Evolutionary conservation across 2,329 filamentous ascomycete genomes (phyloP).

Genomic region (Apiospora hydei): DNA sequence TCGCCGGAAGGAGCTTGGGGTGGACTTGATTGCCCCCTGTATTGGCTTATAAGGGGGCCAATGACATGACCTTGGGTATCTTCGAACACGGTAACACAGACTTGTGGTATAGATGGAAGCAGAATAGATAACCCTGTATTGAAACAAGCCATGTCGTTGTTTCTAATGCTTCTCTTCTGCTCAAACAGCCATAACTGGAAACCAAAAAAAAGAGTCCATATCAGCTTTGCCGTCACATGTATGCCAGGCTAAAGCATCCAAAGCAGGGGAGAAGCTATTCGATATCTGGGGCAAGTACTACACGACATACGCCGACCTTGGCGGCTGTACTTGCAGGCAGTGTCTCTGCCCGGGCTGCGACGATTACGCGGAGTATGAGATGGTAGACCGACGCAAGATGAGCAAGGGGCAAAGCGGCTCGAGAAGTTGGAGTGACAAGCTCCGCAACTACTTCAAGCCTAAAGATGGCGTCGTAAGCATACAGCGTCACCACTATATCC

Average conservation of each 20-base stretch:
- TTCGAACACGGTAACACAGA: neutral
- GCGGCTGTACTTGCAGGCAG: neutral
- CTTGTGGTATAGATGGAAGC: neutral
- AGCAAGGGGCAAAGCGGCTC: neutral
- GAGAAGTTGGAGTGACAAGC: constrained; percentile 5
- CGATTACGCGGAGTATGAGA: neutral
- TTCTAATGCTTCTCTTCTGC: neutral
- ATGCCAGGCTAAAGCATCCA: neutral
- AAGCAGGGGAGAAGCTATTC: constrained; percentile 14
- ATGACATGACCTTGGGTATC: neutral
- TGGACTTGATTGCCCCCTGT: neutral
- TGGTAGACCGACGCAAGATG: neutral
- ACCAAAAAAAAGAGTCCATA: too few species aligned
- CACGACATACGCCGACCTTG: constrained; percentile 17
- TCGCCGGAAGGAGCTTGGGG: neutral
- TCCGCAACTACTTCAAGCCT: constrained; percentile 23
- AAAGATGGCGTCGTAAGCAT: constrained; percentile 26
- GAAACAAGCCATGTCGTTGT: neutral
- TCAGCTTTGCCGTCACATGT: neutral
- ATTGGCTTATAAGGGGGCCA: neutral
- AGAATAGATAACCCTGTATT: neutral
- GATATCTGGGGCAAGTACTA: constrained; percentile 26
- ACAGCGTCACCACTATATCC: neutral
- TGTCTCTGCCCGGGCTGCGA: neutral
- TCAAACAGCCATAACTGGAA: neutral